Base-by-base conservation (phyloP, 345 rosid genomes). In the Brassica nigra region DNA sequence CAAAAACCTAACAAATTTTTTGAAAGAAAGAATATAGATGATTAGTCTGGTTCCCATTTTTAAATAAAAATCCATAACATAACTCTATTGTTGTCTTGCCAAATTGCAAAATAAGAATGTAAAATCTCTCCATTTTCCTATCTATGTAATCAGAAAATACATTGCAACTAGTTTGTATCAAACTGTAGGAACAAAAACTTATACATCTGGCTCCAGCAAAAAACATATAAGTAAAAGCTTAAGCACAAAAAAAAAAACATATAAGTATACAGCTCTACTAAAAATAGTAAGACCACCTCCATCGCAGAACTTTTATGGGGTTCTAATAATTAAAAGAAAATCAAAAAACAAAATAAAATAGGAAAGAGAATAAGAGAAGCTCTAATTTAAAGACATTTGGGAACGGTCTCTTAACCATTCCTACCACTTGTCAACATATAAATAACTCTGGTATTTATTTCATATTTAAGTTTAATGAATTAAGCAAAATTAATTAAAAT, bases 151-250 rank as follows among this genome's bases (percentile, higher is more conserved):
- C 37, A 14, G 66, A 10, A 31, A 33, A 33, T 33, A 14, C 78
- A 75, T 66, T 66, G 78, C 66, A 28, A 30, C 20, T 75, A 1
- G 42, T 66, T 57, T 55, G 6, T 15, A 29, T 55, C 37, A 75
- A 16, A n/a, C 8, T 8, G 5, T 8, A 23, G 37, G 39, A 3
- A 6, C 5, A 7, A 33, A 63, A 31, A 62, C 3, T 0, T 62
- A 16, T 8, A 8, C n/a, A 14, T 34, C 3, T 52, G 36, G 8
- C 71, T 75, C 30, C 4, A 55, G 30, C 6, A 47, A 36, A 65
- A 52, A 4, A 30, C 0, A 44, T 36, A 2, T 2, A 2, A 49
- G 4, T 44, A 44, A 8, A 8, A 37, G 44, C 1, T 37, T 37
- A 37, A 37, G 44, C 42, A 37, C 42, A 18, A 34, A 10, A 44